These are phyloP conservation scores for Lunasporangiospora selenospora DNA, from an alignment of 192 early-diverging fungal species.

Conservation along the genomic window DNA sequence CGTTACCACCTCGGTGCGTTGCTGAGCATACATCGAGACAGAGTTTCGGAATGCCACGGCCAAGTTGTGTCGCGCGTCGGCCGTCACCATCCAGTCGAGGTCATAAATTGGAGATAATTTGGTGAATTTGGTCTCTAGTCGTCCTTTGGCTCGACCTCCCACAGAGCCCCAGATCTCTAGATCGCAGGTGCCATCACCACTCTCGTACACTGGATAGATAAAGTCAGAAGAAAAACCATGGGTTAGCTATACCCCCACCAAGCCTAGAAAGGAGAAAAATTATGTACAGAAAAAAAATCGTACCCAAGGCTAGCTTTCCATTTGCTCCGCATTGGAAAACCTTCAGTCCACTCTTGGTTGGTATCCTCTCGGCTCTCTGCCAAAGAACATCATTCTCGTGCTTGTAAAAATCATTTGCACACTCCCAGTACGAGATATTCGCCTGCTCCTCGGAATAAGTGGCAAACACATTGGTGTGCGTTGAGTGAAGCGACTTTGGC, in stretches of 20 bases:
- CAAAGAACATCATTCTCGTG: slow-evolving; percentile 17
- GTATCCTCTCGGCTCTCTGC: slow-evolving; percentile 26
- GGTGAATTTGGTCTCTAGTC: slow-evolving; percentile 11
- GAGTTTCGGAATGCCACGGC: slow-evolving; percentile 62
- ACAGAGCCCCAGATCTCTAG: slow-evolving; percentile 46
- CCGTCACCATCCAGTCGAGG: slow-evolving; percentile 77
- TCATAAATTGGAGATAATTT: slow-evolving; percentile 55
- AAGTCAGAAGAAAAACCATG: neutral
- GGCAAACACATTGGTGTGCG: slow-evolving; percentile 44
- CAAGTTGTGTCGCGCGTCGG: slow-evolving; percentile 75
- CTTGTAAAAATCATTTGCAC: slow-evolving; percentile 23
- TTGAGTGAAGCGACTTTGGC: slow-evolving; percentile 43
- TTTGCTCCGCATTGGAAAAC: slow-evolving; percentile 52
- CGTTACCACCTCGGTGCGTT: slow-evolving; percentile 48
- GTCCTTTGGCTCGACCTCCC: slow-evolving; percentile 31
- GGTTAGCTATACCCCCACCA: no score
- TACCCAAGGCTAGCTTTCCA: slow-evolving; percentile 50
- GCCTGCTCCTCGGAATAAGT: slow-evolving; percentile 47
- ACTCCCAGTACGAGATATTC: slow-evolving; percentile 49
- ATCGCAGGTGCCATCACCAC: slow-evolving; percentile 14
- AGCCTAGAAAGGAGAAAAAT: no score
- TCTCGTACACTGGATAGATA: slow-evolving; percentile 17
- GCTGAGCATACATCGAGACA: slow-evolving; percentile 68
- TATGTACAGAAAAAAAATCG: no score
- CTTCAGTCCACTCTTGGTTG: slow-evolving; percentile 9